These are phyloP conservation scores for Kingdonia uniflora DNA, from an alignment of 164 flowering plant genomes.

Conservation along the genomic window DNA sequence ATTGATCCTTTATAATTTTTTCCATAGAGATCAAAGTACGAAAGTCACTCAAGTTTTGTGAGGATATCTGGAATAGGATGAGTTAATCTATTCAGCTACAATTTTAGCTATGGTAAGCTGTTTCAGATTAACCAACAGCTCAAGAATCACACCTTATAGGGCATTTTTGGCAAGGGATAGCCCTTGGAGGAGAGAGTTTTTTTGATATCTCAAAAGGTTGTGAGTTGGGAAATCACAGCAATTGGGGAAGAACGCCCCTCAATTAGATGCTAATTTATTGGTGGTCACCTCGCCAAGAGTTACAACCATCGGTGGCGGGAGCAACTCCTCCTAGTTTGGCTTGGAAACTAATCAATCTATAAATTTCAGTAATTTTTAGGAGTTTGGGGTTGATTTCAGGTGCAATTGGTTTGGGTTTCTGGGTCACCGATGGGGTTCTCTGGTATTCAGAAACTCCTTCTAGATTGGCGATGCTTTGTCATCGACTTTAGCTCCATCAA, in stretches of 20 bases:
- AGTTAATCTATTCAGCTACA: constrained; percentile 37
- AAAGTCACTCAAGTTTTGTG: constrained; percentile 45
- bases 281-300: too few species aligned
- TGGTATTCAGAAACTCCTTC: too few species aligned
- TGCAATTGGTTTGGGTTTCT: too few species aligned
- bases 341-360: constrained; percentile 73
- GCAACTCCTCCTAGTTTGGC: constrained; percentile 72
- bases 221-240: too few species aligned
- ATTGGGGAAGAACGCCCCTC: too few species aligned
- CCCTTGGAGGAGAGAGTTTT: constrained; percentile 51
- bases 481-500: constrained; percentile 37
- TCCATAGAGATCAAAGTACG: constrained; percentile 42
- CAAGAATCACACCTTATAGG: constrained; percentile 54
- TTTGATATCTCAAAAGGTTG: constrained; percentile 40
- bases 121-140: constrained; percentile 30
- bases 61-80: constrained; percentile 49
- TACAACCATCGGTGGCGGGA: too few species aligned
- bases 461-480: constrained; percentile 28
- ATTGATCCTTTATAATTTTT: constrained; percentile 58
- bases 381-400: constrained; percentile 78
- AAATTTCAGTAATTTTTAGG: constrained; percentile 66
- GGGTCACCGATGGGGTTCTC: constrained; percentile 80
- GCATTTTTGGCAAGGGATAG: constrained; percentile 35
- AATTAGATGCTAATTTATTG: too few species aligned
- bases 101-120: constrained; percentile 30